Conservation (phyloP, 768 basidiomycete genomes). For the Trametes cubensis region DNA sequence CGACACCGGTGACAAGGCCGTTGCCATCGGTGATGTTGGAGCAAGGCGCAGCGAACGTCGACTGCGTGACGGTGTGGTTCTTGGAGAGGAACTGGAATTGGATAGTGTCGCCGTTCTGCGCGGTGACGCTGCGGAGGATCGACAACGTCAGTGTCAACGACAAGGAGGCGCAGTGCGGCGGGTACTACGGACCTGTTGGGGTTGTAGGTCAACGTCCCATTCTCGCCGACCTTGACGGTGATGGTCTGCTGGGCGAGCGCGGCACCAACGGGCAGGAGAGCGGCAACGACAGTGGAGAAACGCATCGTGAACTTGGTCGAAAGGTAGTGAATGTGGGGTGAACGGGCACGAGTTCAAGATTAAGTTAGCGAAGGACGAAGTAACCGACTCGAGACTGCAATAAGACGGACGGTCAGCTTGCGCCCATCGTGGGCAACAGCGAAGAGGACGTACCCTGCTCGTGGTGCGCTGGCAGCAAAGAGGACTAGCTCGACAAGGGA, state of each 20-base stretch:
- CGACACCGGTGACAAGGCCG: slow-evolving; percentile 40
- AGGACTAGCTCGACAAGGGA: slow-evolving; percentile 37
- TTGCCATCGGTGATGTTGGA: slow-evolving; percentile 36
- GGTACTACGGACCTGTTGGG: slow-evolving; percentile 25
- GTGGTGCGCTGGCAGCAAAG: slow-evolving; percentile 39
- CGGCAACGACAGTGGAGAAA: slow-evolving; percentile 46
- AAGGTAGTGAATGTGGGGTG: slow-evolving; percentile 8
- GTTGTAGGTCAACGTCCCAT: slow-evolving; percentile 34
- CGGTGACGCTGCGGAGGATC: slow-evolving; percentile 40
- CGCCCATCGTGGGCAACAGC: background rate
- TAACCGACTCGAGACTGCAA: slow-evolving; percentile 34
- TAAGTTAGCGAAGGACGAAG: slow-evolving; percentile 27
- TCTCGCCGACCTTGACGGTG: slow-evolving; percentile 34
- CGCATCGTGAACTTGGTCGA: slow-evolving; percentile 47
- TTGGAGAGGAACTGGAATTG: slow-evolving; percentile 50
- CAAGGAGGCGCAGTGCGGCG: background rate
- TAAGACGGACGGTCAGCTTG: background rate
- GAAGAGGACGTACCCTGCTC: slow-evolving; percentile 48
- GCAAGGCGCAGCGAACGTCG: slow-evolving; percentile 60
- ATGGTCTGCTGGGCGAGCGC: slow-evolving; percentile 44
- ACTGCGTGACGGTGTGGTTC: slow-evolving; percentile 61
- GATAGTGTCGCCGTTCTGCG: slow-evolving; percentile 48
- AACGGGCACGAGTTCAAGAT: slow-evolving; percentile 21
- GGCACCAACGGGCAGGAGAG: slow-evolving; percentile 45
- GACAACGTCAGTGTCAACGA: background rate